Evolutionary conservation across 164 flowering plant genomes (phyloP).

Genomic region (Vitis amurensis): DNA sequence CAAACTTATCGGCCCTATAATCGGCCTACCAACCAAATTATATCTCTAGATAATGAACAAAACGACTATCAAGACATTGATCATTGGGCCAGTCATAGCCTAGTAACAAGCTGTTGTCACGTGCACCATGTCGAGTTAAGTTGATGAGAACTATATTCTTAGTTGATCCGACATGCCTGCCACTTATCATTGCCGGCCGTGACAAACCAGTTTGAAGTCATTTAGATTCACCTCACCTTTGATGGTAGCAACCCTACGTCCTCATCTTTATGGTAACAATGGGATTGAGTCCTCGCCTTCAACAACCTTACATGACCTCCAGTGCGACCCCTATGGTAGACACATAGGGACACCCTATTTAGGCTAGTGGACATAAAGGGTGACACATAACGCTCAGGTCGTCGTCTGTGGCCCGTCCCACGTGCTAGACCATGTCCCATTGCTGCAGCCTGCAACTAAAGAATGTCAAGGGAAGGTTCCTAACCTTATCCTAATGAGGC

Average conservation of each 20-base stretch:
- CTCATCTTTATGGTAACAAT: not conserved
- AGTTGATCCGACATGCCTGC: slow-evolving; percentile 13
- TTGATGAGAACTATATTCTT: not conserved
- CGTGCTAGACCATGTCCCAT: not conserved
- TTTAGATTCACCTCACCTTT: not conserved
- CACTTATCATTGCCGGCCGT: slow-evolving; percentile 5
- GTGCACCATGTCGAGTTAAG: slow-evolving; percentile 10
- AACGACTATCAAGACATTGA: not conserved
- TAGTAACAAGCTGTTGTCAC: not conserved
- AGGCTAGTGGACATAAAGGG: no score
- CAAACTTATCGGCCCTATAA: no score
- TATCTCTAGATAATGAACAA: no score
- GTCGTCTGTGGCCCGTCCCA: not conserved
- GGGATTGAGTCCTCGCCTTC: not conserved
- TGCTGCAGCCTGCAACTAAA: not conserved
- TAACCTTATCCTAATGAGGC: not conserved
- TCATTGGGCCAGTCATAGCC: not conserved
- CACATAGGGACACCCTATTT: not conserved
- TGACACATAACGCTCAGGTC: not conserved
- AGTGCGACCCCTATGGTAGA: not conserved
- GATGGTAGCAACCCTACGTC: not conserved
- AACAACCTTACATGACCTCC: not conserved
- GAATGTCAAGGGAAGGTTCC: not conserved
- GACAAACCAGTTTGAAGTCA: not conserved
- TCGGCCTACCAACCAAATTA: no score